Evolutionary conservation across 2,329 filamentous ascomycete genomes (phyloP).

Genomic region (Alternaria postmessia): DNA sequence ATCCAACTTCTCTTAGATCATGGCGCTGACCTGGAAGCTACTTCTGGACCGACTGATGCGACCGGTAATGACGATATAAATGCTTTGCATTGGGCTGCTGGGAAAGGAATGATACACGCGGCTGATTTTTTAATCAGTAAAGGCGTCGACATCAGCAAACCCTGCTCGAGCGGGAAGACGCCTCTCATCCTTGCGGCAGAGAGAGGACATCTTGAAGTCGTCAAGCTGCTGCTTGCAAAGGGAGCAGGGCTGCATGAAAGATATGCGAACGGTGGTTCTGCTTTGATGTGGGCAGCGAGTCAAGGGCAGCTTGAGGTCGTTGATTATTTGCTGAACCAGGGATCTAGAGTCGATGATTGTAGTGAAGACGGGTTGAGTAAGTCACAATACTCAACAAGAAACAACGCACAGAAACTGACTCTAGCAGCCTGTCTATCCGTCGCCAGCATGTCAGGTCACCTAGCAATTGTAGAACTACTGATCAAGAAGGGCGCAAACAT

Average conservation of each 20-base stretch:
- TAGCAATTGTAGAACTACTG: constrained; percentile 24
- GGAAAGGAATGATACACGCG: constrained; percentile 20
- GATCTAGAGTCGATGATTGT: constrained; percentile 19
- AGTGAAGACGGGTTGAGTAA: constrained; percentile 24
- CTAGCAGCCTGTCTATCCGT: constrained; percentile 22
- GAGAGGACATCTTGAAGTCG: constrained; percentile 20
- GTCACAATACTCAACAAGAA: not conserved
- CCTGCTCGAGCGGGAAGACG: constrained; percentile 25
- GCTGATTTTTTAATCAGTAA: constrained; percentile 26
- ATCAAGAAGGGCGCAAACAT: constrained; percentile 29
- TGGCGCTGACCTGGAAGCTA: constrained; percentile 21
- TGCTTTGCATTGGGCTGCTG: constrained; percentile 31
- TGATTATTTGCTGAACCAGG: constrained; percentile 24
- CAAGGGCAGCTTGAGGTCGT: constrained; percentile 23
- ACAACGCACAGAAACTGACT: constrained; percentile 1
- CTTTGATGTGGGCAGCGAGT: constrained; percentile 27
- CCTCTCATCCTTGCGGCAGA: constrained; percentile 32
- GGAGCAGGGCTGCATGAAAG: constrained; percentile 27
- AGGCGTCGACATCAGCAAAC: constrained; percentile 26
- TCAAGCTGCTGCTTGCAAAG: constrained; percentile 26
- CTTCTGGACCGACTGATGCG: constrained; percentile 1
- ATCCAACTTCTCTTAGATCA: constrained; percentile 29
- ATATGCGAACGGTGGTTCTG: constrained; percentile 22
- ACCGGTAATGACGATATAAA: constrained; percentile 10
- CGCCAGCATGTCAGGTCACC: constrained; percentile 23